A percentile compares a stretch with the other conserved stretches of the same genome.
phyloP scores from a whole-genome alignment of 2,329 filamentous ascomycete genomes.

The Zalaria obscura region DNA sequence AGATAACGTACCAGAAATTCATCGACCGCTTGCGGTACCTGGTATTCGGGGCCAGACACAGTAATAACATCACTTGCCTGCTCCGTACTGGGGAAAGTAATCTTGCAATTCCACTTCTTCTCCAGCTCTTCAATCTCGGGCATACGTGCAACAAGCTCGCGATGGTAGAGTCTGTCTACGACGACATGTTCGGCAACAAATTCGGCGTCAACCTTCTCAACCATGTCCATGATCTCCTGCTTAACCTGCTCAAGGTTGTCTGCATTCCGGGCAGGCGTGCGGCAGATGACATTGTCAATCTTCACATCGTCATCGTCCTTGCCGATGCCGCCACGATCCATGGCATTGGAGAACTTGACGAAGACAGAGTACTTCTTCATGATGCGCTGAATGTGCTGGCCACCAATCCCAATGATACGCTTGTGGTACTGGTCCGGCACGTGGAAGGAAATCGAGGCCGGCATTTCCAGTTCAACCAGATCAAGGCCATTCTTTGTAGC shows the following conservation, averaged over 20 bases:
- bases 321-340: slow-evolving; percentile 87
- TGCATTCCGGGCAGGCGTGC: slow-evolving; percentile 90
- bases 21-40: slow-evolving; percentile 92
- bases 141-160: slow-evolving; percentile 79
- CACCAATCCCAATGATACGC: slow-evolving; percentile 95
- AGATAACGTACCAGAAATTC: slow-evolving; percentile 58
- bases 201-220: slow-evolving; percentile 92
- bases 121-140: slow-evolving; percentile 86
- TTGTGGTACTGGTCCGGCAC: slow-evolving; percentile 99
- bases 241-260: slow-evolving; percentile 95
- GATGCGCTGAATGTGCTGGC: slow-evolving; percentile 96
- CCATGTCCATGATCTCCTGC: slow-evolving; percentile 98
- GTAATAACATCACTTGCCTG: slow-evolving; percentile 93
- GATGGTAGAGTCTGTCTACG: slow-evolving; percentile 89
- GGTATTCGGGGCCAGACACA: slow-evolving; percentile 93
- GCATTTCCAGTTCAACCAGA: slow-evolving; percentile 97
- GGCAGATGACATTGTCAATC: slow-evolving; percentile 97
- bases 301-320: slow-evolving; percentile 97
- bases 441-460: slow-evolving; percentile 96
- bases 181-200: slow-evolving; percentile 89
- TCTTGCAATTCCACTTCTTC: slow-evolving; percentile 99
- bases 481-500: slow-evolving; percentile 85
- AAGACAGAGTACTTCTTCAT: slow-evolving; percentile 99
- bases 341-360: slow-evolving; percentile 97
- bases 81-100: slow-evolving; percentile 94